phyloP scores from a whole-genome alignment of 176 grass and related monocot genomes.

The Carex myosuroides region DNA sequence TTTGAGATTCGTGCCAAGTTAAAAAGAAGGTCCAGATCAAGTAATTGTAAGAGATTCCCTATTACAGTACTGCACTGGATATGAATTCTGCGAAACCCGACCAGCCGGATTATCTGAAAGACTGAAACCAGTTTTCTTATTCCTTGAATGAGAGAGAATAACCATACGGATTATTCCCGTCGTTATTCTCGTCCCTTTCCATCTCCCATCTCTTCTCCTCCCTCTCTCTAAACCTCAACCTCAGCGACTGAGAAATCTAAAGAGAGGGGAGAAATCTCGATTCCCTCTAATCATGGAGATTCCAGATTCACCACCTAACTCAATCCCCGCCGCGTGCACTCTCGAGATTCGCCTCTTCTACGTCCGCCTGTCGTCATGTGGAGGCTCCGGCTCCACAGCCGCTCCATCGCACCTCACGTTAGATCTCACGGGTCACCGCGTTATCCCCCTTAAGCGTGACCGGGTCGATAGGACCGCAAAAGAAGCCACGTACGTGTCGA shows the following conservation, averaged over 20 bases:
- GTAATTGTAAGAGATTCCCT: too few relatives aligned
- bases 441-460: constrained; percentile 56
- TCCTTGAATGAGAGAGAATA: background rate
- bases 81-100: background rate
- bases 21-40: too few relatives aligned
- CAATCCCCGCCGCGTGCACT: constrained; percentile 8
- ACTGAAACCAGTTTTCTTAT: background rate
- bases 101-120: background rate
- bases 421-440: constrained; percentile 22
- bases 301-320: constrained; percentile 20
- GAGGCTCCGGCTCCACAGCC: constrained; percentile 10
- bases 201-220: background rate
- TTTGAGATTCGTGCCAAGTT: too few relatives aligned
- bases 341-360: constrained; percentile 91
- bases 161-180: constrained; percentile 9
- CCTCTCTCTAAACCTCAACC: background rate
- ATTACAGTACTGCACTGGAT: too few relatives aligned
- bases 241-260: background rate
- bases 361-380: constrained; percentile 50
- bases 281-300: constrained; percentile 22
- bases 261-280: background rate
- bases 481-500: constrained; percentile 77
- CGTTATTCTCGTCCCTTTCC: constrained; percentile 7
- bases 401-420: constrained; percentile 37
- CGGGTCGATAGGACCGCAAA: constrained; percentile 41